Conservation (phyloP, 495 filamentous ascomycete genomes). For the Penicillium dipodomyicola region DNA sequence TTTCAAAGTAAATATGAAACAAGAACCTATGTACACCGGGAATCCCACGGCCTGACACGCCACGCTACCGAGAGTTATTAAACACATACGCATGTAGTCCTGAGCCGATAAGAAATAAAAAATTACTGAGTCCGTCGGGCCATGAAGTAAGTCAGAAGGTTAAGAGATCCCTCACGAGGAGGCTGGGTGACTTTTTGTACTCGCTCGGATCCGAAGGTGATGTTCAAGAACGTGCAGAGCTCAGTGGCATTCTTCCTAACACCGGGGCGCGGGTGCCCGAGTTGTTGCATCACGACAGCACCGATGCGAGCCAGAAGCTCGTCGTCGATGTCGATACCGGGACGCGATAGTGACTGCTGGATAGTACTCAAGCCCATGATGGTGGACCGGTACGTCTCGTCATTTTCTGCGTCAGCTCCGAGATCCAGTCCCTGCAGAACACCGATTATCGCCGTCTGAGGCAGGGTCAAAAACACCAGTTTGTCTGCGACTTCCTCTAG, state of each 20-base stretch:
- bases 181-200: conserved; percentile 66
- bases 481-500: conserved; percentile 58
- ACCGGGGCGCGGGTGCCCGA: conserved; percentile 72
- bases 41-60: conserved; percentile 3
- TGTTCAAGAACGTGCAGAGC: conserved; percentile 72
- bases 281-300: conserved; percentile 54
- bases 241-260: conserved; percentile 76
- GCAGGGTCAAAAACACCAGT: conserved; percentile 47
- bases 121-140: conserved; percentile 47
- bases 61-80: conserved; percentile 5
- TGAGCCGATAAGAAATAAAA: neutral
- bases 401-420: conserved; percentile 31
- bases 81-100: neutral
- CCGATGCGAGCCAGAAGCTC: conserved; percentile 44
- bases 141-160: conserved; percentile 80
- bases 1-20: neutral
- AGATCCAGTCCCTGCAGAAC: conserved; percentile 32
- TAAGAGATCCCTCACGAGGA: conserved; percentile 65
- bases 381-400: conserved; percentile 34
- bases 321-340: conserved; percentile 27
- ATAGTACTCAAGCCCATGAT: conserved; percentile 51
- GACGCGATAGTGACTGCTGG: conserved; percentile 19
- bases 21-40: conserved; percentile 10
- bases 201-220: conserved; percentile 53
- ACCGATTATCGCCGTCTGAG: conserved; percentile 46